These are phyloP conservation scores for Ophiosphaerella korrae DNA, from an alignment of 2,329 filamentous ascomycete genomes.

Conservation along the genomic window DNA sequence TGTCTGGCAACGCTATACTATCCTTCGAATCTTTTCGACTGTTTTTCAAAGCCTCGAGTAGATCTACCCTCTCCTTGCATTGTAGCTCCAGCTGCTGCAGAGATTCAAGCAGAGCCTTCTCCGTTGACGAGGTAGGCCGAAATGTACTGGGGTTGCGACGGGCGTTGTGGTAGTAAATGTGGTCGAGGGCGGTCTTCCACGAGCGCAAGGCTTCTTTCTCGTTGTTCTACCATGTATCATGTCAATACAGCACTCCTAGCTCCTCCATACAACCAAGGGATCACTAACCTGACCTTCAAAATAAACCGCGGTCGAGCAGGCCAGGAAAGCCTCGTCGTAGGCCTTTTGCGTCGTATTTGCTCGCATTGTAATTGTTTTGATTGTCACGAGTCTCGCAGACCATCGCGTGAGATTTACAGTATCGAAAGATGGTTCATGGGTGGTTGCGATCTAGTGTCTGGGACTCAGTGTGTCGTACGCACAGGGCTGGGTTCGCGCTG, in stretches of 20 bases:
- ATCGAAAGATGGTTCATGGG: conserved; percentile 11
- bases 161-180: conserved; percentile 85
- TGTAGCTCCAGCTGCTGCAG: conserved; percentile 83
- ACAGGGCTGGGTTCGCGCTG: conserved; percentile 25
- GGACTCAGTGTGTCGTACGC: conserved; percentile 25
- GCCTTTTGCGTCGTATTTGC: conserved; percentile 86
- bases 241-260: background rate
- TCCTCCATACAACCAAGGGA: background rate
- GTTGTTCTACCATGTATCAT: conserved; percentile 68
- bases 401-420: conserved; percentile 52
- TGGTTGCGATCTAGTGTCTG: conserved; percentile 19
- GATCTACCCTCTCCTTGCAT: conserved; percentile 89
- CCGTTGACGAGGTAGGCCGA: conserved; percentile 76
- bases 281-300: conserved; percentile 82
- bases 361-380: conserved; percentile 49
- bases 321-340: conserved; percentile 94
- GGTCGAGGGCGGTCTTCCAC: conserved; percentile 86
- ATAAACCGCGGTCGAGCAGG: conserved; percentile 93
- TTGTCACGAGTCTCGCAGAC: conserved; percentile 6
- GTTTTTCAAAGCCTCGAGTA: conserved; percentile 79
- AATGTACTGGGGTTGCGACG: conserved; percentile 73
- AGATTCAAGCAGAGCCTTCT: conserved; percentile 80
- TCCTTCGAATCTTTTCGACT: conserved; percentile 61
- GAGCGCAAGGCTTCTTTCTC: conserved; percentile 87
- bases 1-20: conserved; percentile 31